Evolutionary conservation across 345 rosid species (phyloP).

Genomic region (Atalantia buxifolia): DNA sequence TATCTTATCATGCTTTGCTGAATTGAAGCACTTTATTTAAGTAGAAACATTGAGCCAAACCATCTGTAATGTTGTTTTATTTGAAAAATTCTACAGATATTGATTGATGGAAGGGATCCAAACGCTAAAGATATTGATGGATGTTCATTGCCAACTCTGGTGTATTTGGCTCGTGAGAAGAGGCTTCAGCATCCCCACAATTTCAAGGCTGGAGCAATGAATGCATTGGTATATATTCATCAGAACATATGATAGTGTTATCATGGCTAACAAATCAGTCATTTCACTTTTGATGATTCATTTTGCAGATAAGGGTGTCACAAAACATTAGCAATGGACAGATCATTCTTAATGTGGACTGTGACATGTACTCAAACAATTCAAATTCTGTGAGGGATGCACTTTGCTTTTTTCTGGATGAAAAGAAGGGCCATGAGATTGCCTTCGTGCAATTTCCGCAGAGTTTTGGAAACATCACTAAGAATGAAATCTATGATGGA

Average conservation of each 20-base stretch:
- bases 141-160: slow-evolving; percentile 50
- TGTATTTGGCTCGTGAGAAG: slow-evolving; percentile 79
- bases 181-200: slow-evolving; percentile 59
- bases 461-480: slow-evolving; percentile 42
- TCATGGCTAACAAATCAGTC: background rate
- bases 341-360: slow-evolving; percentile 62
- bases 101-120: slow-evolving; percentile 46
- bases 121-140: slow-evolving; percentile 30
- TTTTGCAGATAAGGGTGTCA: slow-evolving; percentile 63
- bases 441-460: slow-evolving; percentile 78
- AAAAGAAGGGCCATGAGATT: slow-evolving; percentile 49
- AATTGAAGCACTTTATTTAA: background rate
- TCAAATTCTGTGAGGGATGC: slow-evolving; percentile 56
- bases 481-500: slow-evolving; percentile 51
- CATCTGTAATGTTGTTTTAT: background rate
- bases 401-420: slow-evolving; percentile 85
- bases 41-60: background rate
- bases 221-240: slow-evolving; percentile 53
- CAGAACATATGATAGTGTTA: background rate
- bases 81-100: slow-evolving; percentile 29
- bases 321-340: slow-evolving; percentile 54
- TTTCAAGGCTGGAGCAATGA: slow-evolving; percentile 91
- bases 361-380: slow-evolving; percentile 81
- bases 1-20: background rate
- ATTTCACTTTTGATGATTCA: background rate